A percentile compares a stretch with the other conserved stretches of the same genome.
Conservation (phyloP, 805 yeast genomes). For the Yamadazyma nakazawae region DNA sequence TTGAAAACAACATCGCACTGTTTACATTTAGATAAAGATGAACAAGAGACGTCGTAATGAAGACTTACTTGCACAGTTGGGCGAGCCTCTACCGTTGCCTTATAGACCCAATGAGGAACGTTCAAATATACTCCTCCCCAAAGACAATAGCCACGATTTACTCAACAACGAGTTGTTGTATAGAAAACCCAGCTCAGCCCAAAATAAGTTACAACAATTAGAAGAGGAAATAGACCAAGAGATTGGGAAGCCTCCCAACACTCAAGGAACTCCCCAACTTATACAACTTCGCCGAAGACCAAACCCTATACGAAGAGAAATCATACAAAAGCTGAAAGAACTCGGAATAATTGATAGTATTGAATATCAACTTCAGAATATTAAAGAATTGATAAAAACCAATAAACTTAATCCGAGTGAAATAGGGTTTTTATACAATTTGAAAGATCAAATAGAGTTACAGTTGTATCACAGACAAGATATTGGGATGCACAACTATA, state of each 20-base stretch:
- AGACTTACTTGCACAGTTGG: constrained; percentile 12
- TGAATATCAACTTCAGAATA: constrained; percentile 8
- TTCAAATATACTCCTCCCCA: not conserved
- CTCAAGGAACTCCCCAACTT: not conserved
- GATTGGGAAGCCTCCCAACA: not conserved
- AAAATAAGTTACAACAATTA: not conserved
- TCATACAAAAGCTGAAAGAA: constrained; percentile 1
- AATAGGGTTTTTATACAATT: constrained; percentile 6
- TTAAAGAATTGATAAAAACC: constrained; percentile 6
- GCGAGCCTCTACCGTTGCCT: constrained; percentile 17
- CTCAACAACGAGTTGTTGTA: not conserved
- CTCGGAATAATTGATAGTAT: constrained; percentile 6
- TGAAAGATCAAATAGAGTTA: constrained; percentile 5
- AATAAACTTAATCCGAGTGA: constrained; percentile 7
- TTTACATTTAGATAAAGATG: constrained; percentile 7
- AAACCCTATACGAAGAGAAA: constrained; percentile 12
- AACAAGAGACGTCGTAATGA: constrained; percentile 8
- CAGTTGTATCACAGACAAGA: not conserved
- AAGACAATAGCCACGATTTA: not conserved
- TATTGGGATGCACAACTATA: not conserved
- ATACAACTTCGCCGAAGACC: constrained; percentile 9
- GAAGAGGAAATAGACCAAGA: constrained; percentile 6
- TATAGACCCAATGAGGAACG: constrained; percentile 7
- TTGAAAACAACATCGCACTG: constrained; percentile 4
- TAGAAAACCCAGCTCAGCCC: not conserved